A percentile compares a stretch with the other conserved stretches of the same genome.
Conservation (phyloP, 23 red algal genomes). For the Rhodosorus marinus region DNA sequence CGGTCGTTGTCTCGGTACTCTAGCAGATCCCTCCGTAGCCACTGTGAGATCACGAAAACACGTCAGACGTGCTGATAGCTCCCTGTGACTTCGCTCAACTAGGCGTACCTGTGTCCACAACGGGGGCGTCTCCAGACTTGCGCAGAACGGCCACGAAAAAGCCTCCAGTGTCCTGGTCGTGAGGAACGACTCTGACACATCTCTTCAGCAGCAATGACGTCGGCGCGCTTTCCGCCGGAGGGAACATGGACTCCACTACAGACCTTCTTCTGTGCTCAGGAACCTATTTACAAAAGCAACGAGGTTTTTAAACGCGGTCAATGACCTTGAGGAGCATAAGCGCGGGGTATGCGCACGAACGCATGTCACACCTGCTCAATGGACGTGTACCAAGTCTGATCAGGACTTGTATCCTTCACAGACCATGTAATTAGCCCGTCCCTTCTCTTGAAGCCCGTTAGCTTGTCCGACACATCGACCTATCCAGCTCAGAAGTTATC, state of each 20-base stretch:
- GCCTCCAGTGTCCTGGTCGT: constrained; percentile 87
- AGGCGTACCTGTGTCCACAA: neutral
- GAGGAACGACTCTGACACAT: constrained; percentile 78
- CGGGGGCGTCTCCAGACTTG: constrained; percentile 12
- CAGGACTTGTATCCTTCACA: constrained; percentile 47
- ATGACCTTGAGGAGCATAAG: too few species aligned
- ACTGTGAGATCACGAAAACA: too few species aligned
- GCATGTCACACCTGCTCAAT: too few species aligned
- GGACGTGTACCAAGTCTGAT: too few species aligned
- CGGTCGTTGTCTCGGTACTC: too few species aligned
- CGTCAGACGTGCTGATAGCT: too few species aligned
- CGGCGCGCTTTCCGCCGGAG: constrained; percentile 45
- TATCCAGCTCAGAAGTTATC: too few species aligned
- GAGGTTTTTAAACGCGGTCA: too few species aligned
- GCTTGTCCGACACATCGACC: constrained; percentile 22
- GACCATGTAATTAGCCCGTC: constrained; percentile 45
- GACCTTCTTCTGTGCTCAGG: constrained; percentile 24
- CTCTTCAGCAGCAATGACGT: too few species aligned
- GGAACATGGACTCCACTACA: constrained; percentile 46
- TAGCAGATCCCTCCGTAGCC: too few species aligned
- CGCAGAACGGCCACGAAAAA: constrained; percentile 87
- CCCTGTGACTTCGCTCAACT: too few species aligned
- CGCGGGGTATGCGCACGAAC: too few species aligned
- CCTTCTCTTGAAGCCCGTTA: constrained; percentile 28
- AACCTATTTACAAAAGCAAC: constrained; percentile 63